Conservation (phyloP, 352 stramenopile species). For the Phytophthora pluvialis region DNA sequence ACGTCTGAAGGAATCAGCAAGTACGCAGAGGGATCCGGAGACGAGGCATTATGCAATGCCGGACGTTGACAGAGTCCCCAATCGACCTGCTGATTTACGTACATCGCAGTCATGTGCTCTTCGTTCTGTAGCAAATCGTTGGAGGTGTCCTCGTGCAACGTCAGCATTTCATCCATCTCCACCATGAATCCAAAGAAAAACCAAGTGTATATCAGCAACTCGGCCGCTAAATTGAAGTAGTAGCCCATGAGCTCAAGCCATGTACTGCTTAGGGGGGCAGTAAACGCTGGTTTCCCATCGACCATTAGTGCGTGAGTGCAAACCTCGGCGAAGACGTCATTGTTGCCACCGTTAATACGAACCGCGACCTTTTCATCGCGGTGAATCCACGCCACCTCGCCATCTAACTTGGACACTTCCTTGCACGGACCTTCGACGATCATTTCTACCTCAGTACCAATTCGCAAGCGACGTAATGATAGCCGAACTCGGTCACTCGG, state of each 20-base stretch:
- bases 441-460: conserved; percentile 77
- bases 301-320: conserved; percentile 72
- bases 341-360: conserved; percentile 65
- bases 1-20: conserved; percentile 44
- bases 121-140: conserved; percentile 37
- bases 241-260: conserved; percentile 63
- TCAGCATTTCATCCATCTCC: conserved; percentile 64
- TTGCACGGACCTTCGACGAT: conserved; percentile 77
- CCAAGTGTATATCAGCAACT: conserved; percentile 61
- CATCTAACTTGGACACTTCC: conserved; percentile 73
- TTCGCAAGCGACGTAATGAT: conserved; percentile 56
- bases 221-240: conserved; percentile 55
- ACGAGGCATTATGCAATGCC: conserved; percentile 10
- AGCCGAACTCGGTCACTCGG: conserved; percentile 56
- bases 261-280: conserved; percentile 69
- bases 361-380: conserved; percentile 71
- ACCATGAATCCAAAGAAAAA: conserved; percentile 65
- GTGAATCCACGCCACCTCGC: conserved; percentile 77
- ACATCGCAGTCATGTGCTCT: conserved; percentile 44
- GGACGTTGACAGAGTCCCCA: conserved; percentile 32
- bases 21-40: conserved; percentile 23
- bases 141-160: conserved; percentile 36
- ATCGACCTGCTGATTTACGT: conserved; percentile 32
- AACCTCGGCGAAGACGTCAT: conserved; percentile 73
- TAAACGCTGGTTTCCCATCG: conserved; percentile 64